Evolutionary conservation across 83 land plant genomes (phyloP).

Genomic region (Picea mariana): DNA sequence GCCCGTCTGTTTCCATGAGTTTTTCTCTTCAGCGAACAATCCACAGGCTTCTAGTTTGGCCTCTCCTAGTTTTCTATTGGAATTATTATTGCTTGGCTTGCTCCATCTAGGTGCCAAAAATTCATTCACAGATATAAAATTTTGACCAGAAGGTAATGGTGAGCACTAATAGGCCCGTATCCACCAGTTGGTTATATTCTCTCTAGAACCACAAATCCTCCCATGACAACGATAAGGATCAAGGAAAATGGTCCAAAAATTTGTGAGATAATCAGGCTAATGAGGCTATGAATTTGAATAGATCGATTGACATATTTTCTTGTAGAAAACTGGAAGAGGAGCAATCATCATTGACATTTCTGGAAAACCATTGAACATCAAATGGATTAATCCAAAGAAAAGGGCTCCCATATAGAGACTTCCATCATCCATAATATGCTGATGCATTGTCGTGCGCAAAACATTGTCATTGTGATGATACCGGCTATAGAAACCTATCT

Average conservation of each 20-base stretch:
- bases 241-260: constrained; percentile 33
- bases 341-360: constrained; percentile 45
- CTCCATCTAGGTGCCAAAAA: constrained; percentile 47
- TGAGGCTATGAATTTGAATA: constrained; percentile 34
- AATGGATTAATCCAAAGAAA: constrained; percentile 44
- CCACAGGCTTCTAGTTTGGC: too few relatives aligned
- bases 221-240: constrained; percentile 26
- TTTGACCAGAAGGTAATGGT: constrained; percentile 50
- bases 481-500: constrained; percentile 22
- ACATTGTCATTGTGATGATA: constrained; percentile 24
- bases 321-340: constrained; percentile 49
- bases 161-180: constrained; percentile 59
- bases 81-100: too few relatives aligned
- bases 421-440: constrained; percentile 22
- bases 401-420: constrained; percentile 33
- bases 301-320: constrained; percentile 43
- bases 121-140: constrained; percentile 50
- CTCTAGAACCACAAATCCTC: constrained; percentile 50
- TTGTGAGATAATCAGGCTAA: constrained; percentile 34
- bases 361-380: constrained; percentile 55
- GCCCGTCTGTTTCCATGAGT: too few relatives aligned
- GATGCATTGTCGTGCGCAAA: constrained; percentile 40
- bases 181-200: constrained; percentile 44
- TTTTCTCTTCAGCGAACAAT: too few relatives aligned
- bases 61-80: too few relatives aligned